These are phyloP conservation scores for Cinchona pubescens DNA, from an alignment of 257 asterid species.

Conservation along the genomic window DNA sequence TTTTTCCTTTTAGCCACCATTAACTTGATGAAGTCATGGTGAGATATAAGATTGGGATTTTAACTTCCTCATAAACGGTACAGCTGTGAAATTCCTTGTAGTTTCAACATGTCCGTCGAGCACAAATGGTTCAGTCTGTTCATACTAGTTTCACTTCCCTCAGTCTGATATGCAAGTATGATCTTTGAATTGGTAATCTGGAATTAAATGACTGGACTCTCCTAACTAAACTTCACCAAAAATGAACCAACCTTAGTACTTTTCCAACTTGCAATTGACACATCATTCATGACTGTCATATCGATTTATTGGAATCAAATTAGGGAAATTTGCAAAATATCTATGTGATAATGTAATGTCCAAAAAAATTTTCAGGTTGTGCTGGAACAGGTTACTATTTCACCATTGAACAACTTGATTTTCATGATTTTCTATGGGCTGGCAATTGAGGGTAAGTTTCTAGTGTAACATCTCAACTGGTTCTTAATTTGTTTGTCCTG, in stretches of 20 bases:
- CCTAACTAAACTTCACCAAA: background rate
- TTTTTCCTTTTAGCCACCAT: background rate
- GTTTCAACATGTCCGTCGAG: background rate
- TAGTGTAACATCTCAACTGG: slow-evolving; percentile 3
- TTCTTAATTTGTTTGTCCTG: background rate
- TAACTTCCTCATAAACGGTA: background rate
- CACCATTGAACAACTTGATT: slow-evolving; percentile 92
- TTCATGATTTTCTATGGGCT: slow-evolving; percentile 91
- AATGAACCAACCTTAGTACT: background rate
- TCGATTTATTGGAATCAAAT: no score
- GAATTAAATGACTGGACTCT: background rate
- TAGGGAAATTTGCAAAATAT: background rate
- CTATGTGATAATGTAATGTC: background rate
- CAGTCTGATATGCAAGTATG: background rate
- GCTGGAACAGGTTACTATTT: slow-evolving; percentile 78
- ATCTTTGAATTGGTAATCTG: background rate
- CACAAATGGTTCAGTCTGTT: background rate
- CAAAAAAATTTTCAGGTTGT: slow-evolving; percentile 61
- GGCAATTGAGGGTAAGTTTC: slow-evolving; percentile 74
- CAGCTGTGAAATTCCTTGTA: background rate
- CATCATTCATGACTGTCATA: background rate
- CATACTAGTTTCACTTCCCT: background rate
- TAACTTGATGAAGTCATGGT: background rate
- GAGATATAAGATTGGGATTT: background rate
- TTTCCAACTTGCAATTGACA: background rate